A percentile compares a stretch with the other conserved stretches of the same genome.
Evolutionary conservation across 495 filamentous ascomycete species (phyloP).

Genomic region (Trichoderma asperelloides): DNA sequence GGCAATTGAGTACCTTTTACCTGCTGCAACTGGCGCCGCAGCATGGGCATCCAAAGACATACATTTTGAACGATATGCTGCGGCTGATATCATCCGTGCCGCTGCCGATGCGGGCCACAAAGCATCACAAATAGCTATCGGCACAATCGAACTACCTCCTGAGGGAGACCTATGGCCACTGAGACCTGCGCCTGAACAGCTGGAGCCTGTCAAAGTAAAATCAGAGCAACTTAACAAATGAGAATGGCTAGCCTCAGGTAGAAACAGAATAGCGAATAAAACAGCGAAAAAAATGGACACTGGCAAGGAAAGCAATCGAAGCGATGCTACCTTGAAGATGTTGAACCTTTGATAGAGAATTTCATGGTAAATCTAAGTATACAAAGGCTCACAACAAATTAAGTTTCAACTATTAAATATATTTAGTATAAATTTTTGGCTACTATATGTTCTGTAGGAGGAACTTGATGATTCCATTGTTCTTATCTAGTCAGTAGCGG

Average conservation of each 20-base stretch:
- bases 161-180: not conserved
- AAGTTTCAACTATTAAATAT: no score
- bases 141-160: not conserved
- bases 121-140: not conserved
- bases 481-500: not conserved
- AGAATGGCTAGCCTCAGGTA: not conserved
- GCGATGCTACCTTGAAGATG: no score
- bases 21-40: conserved; percentile 12
- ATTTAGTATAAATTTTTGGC: no score
- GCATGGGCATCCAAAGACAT: conserved; percentile 12
- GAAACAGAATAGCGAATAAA: not conserved
- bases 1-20: conserved; percentile 15
- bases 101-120: conserved; percentile 12
- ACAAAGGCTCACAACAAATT: no score
- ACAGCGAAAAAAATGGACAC: no score
- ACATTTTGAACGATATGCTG: conserved; percentile 13
- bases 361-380: no score
- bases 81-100: conserved; percentile 13
- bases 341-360: no score
- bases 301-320: no score
- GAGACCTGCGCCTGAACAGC: not conserved
- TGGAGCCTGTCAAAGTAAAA: not conserved
- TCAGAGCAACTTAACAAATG: not conserved
- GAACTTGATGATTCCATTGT: not conserved
- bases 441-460: not conserved